These are phyloP conservation scores for Lycium barbarum DNA, from an alignment of 257 asterid species.

Conservation along the genomic window DNA sequence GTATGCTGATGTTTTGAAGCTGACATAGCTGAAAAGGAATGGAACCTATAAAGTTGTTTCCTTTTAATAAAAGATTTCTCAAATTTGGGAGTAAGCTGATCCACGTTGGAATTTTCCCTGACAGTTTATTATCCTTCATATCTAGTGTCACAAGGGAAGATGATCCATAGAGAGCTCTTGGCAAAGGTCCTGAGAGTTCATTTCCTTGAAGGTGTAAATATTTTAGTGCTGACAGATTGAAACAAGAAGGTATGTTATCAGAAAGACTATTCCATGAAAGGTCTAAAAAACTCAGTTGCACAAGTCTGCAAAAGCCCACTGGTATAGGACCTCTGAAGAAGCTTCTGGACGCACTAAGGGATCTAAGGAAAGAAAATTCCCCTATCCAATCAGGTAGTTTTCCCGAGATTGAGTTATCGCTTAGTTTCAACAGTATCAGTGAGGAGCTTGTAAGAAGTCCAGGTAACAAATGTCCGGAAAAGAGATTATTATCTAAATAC, in stretches of 20 bases:
- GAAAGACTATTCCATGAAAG: conserved; percentile 35
- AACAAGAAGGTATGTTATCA: conserved; percentile 33
- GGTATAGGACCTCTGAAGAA: no score
- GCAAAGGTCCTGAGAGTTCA: conserved; percentile 31
- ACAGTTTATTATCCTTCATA: conserved; percentile 36
- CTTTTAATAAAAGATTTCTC: conserved; percentile 38
- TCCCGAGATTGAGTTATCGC: no score
- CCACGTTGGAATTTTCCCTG: conserved; percentile 39
- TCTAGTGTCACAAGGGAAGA: conserved; percentile 43
- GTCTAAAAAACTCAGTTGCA: conserved; percentile 26
- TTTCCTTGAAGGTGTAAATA: conserved; percentile 40
- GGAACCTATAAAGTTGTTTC: conserved; percentile 26
- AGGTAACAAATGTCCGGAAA: no score
- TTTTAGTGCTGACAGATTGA: conserved; percentile 32
- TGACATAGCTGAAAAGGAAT: conserved; percentile 38
- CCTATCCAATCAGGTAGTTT: no score
- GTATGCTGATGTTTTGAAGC: conserved; percentile 30
- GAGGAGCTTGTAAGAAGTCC: no score
- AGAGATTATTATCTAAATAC: no score
- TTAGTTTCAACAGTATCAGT: no score
- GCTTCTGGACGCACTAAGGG: no score
- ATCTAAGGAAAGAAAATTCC: no score
- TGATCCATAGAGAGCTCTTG: conserved; percentile 10
- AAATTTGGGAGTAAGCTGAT: conserved; percentile 33
- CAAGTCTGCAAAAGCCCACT: not conserved